Conservation (phyloP, 2,329 filamentous ascomycete species). For the Calonectria naviculata region DNA sequence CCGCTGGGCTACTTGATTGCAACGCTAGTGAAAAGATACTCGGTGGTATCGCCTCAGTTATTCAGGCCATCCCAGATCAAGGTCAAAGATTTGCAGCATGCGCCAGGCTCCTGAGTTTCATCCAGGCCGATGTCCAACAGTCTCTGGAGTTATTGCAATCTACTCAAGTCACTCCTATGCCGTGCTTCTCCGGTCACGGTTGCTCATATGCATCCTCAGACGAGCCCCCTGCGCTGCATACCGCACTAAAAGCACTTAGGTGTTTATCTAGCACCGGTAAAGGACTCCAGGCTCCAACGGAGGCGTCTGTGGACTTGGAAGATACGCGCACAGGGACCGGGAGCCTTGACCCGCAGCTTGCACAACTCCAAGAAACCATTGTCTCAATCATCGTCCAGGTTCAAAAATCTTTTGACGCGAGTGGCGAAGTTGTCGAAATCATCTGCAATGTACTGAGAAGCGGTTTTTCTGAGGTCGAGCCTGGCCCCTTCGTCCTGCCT, state of each 20-base stretch:
- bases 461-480: constrained; percentile 79
- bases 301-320: constrained; percentile 76
- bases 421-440: constrained; percentile 76
- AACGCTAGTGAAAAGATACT: constrained; percentile 79
- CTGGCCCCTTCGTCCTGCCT: constrained; percentile 82
- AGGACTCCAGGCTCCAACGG: constrained; percentile 75
- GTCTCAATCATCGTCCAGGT: constrained; percentile 59
- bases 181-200: constrained; percentile 37
- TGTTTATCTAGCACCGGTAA: constrained; percentile 78
- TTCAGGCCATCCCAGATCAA: constrained; percentile 75
- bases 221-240: constrained; percentile 59
- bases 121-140: constrained; percentile 65
- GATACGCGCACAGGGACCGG: constrained; percentile 45
- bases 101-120: constrained; percentile 51
- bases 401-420: constrained; percentile 64
- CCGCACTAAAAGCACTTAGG: constrained; percentile 68
- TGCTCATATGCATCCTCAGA: constrained; percentile 45
- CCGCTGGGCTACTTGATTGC: constrained; percentile 67
- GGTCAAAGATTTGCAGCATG: constrained; percentile 65
- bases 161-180: constrained; percentile 13
- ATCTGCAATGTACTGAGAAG: constrained; percentile 78
- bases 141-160: constrained; percentile 36
- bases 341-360: constrained; percentile 32
- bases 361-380: constrained; percentile 57
- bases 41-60: constrained; percentile 78